These are phyloP conservation scores for Scheffersomyces illinoinensis DNA, from an alignment of 1,139 yeast genomes.

Conservation along the genomic window DNA sequence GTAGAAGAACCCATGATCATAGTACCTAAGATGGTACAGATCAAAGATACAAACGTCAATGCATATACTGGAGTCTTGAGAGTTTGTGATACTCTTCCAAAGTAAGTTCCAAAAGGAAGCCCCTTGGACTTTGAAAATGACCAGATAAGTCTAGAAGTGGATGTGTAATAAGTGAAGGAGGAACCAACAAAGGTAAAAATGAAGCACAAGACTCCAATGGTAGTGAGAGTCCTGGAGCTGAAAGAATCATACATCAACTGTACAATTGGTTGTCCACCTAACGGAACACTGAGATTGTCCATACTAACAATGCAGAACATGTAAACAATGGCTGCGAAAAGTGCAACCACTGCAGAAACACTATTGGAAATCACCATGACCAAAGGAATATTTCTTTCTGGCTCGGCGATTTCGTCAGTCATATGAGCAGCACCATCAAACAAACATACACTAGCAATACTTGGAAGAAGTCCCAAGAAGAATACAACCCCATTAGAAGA, in stretches of 20 bases:
- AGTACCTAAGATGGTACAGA: slow-evolving; percentile 21
- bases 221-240: slow-evolving; percentile 23
- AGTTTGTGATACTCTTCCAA: slow-evolving; percentile 19
- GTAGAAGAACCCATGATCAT: slow-evolving; percentile 25
- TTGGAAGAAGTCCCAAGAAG: slow-evolving; percentile 27
- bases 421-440: slow-evolving; percentile 33
- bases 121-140: slow-evolving; percentile 30
- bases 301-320: slow-evolving; percentile 23
- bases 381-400: slow-evolving; percentile 27
- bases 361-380: slow-evolving; percentile 26
- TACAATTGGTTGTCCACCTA: slow-evolving; percentile 30
- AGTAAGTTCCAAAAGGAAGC: slow-evolving; percentile 23
- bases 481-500: slow-evolving; percentile 27
- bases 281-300: slow-evolving; percentile 20
- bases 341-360: slow-evolving; percentile 22
- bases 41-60: slow-evolving; percentile 16
- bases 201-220: slow-evolving; percentile 23
- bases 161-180: slow-evolving; percentile 16
- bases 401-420: slow-evolving; percentile 30
- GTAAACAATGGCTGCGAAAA: slow-evolving; percentile 22
- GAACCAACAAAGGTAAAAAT: slow-evolving; percentile 19
- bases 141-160: slow-evolving; percentile 29
- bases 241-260: slow-evolving; percentile 30
- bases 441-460: slow-evolving; percentile 25
- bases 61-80: slow-evolving; percentile 28